Base-by-base conservation (phyloP, 2,329 filamentous ascomycete genomes). In the Sporothrix schenckii region DNA sequence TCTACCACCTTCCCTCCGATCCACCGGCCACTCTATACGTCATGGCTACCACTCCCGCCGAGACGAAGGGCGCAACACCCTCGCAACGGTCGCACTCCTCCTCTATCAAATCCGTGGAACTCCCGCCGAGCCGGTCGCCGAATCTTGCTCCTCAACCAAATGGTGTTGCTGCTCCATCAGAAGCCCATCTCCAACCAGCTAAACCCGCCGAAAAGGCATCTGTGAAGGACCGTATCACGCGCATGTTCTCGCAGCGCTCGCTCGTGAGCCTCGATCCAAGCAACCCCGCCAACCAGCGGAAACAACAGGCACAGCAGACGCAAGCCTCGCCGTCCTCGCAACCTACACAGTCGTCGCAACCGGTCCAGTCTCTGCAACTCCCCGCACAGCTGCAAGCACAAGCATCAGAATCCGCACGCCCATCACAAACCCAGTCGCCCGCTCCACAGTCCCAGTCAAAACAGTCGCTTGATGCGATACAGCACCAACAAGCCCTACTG, bases 161-260 rank as follows among this genome's bases (percentile, higher is more conserved):
- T 73, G 82, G 79, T 72, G 65, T 68, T 24, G 61, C 70, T 11
- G 47, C 41, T 5, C 66, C 56, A 3, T 30, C 71, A 66, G 81
- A 83, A 47, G 75, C 75, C 69, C 76, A 47, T 39, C 41, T 11
- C 10, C 41, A 44, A 16, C 39, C 58, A 11, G 58, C 78, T 69
- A 83, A 79, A 73, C 79, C 79, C 69, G 75, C 80, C 70, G 87
- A 89, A 75, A 88, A 87, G 77, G 78, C 84, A 2, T 88, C 87
- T 16, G 87, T 90, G 79, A 90, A 89, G 77, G 87, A 88, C 76
- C 85, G 87, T 61, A 78, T 90, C 70, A 86, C 87, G 53, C 85
- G 88, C 81, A 90, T 90, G 84, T 90, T 90, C 79, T 88, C 78
- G 53, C 80, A 78, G 70, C 77, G 78, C 69, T 74, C 80, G 50